Evolutionary conservation across 2,329 filamentous ascomycete genomes (phyloP), one percentile per base, ranked within the genome.

Genomic region (Aspergillus vadensis): DNA sequence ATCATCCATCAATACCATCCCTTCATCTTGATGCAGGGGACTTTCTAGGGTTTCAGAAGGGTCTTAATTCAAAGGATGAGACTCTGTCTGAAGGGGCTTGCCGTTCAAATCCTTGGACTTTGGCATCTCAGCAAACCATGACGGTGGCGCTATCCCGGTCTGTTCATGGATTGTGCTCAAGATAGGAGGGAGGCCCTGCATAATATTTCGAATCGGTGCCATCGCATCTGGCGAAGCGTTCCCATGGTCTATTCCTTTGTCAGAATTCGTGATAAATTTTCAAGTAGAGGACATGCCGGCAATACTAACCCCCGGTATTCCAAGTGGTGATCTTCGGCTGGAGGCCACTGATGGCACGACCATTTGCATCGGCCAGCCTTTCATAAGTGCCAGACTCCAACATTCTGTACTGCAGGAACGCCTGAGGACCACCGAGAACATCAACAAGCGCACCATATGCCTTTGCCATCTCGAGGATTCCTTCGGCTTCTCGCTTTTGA

Each of bases 261-360:
- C 49, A 66, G 50, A 57, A 47, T 14, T 10, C 30, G 30, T 27
- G 21, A 30, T 10, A 25, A 27, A 7, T 48, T 7, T 5, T 4
- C 23, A 30, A 9, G 32, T 23, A 30, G 10, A 47, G n/a, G 39
- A 41, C 6, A 15, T 14, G n/a, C 27, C 36, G 15, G 19, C 10
- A 25, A 54, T 56, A 32, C 64, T 60, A 60, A 65, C 63, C 59
- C 14, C 90, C 90, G 8, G 91, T 96, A 73, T 91, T 95, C 92
- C 91, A 96, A 25, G 94, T 87, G 63, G 88, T 92, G 79, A 96
- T 95, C 88, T 96, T 96, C 65, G 92, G 92, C 74, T 92, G 85
- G 66, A 96, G 78, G 25, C 91, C 91, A 55, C 86, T 82, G 72
- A 96, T 86, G 32, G 91, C 91, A 32, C 82, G 74, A 50, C 89